These are phyloP conservation scores for Pythium guiyangense DNA, from an alignment of 352 stramenopile genomes.

Conservation along the genomic window DNA sequence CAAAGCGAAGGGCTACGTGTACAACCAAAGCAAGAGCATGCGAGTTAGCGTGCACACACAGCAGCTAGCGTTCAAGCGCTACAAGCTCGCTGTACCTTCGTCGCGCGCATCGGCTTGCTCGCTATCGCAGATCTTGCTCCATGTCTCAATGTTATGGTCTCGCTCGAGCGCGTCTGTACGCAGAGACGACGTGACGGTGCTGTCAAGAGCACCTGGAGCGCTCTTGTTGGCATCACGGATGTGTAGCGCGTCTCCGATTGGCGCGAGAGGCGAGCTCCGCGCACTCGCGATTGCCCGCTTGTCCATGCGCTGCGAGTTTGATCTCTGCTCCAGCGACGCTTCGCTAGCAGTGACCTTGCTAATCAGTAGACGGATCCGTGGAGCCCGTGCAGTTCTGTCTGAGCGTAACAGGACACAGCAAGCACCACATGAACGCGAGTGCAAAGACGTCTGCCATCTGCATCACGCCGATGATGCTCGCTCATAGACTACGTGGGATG, in stretches of 20 bases:
- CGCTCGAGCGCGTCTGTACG: constrained; percentile 8
- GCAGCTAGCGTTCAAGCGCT: not conserved
- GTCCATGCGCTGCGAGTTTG: no score
- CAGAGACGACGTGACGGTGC: not conserved
- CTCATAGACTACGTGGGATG: no score
- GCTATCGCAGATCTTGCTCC: constrained; percentile 19
- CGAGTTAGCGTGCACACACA: not conserved
- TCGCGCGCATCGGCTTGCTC: constrained; percentile 13
- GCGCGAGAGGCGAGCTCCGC: no score
- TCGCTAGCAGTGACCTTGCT: no score
- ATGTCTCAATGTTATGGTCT: constrained; percentile 17
- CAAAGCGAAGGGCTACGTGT: constrained; percentile 24
- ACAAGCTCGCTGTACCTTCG: constrained; percentile 10
- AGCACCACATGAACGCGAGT: no score
- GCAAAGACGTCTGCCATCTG: no score
- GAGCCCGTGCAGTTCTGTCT: no score
- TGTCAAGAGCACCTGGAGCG: not conserved
- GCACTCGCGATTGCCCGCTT: no score
- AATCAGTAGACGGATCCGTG: no score
- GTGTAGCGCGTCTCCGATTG: constrained; percentile 1
- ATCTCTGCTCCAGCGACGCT: no score
- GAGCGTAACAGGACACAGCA: no score
- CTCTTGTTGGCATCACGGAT: not conserved
- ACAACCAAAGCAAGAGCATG: not conserved
- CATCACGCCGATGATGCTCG: no score